Evolutionary conservation across 441 rosid species (phyloP).

Genomic region (Omphalea diandra): DNA sequence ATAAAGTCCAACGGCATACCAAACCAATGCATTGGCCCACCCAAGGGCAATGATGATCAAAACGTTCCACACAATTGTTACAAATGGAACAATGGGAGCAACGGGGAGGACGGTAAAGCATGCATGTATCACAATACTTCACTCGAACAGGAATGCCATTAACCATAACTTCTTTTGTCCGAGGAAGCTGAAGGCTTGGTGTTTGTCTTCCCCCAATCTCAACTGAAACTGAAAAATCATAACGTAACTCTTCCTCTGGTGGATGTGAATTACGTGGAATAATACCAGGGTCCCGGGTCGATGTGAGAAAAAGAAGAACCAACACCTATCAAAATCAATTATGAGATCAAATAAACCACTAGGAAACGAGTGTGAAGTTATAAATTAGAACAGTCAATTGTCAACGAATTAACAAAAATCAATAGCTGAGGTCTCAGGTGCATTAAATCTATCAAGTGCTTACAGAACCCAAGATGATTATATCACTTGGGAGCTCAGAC

Average conservation of each 20-base stretch:
- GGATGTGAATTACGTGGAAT: conserved; percentile 88
- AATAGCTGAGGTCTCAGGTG: background rate
- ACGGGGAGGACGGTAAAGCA: conserved; percentile 94
- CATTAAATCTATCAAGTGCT: background rate
- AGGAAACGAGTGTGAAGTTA: background rate
- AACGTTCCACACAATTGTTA: conserved; percentile 83
- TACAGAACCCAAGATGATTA: background rate
- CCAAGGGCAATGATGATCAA: conserved; percentile 98
- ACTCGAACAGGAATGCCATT: conserved; percentile 70
- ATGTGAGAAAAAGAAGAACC: conserved; percentile 75
- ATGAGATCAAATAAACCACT: background rate
- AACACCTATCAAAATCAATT: conserved; percentile 56
- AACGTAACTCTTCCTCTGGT: conserved; percentile 78
- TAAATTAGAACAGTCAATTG: background rate
- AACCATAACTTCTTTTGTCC: conserved; percentile 75
- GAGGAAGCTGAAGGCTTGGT: conserved; percentile 72
- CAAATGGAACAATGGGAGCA: conserved; percentile 95
- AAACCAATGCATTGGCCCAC: conserved; percentile 94
- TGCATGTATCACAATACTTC: conserved; percentile 90
- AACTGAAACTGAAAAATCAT: conserved; percentile 54
- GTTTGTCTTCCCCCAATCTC: conserved; percentile 79
- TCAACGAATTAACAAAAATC: background rate
- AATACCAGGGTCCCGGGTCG: conserved; percentile 92
- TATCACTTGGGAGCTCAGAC: background rate
- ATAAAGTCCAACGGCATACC: conserved; percentile 44